A percentile compares a stretch with the other conserved stretches of the same genome.
phyloP scores from a whole-genome alignment of 2,329 filamentous ascomycete genomes.

The Fusarium nodosum region DNA sequence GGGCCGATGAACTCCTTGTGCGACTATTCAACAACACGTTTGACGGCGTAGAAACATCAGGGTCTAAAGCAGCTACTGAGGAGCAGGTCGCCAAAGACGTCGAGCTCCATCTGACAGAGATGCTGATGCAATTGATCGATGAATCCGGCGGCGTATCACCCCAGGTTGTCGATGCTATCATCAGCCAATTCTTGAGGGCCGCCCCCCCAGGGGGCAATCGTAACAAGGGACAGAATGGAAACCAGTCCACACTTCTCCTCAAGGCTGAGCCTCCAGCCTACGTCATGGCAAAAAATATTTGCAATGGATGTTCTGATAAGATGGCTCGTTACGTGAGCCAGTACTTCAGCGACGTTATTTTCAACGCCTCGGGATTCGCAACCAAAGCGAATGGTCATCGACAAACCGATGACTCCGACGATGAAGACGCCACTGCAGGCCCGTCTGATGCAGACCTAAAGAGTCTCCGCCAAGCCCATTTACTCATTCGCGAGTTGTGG shows the following conservation, averaged over 20 bases:
- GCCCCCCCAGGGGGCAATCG: constrained; percentile 76
- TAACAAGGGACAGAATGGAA: constrained; percentile 75
- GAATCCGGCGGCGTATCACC: constrained; percentile 82
- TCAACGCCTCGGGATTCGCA: constrained; percentile 80
- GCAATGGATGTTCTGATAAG: constrained; percentile 88
- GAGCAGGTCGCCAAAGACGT: constrained; percentile 93
- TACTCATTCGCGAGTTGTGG: constrained; percentile 92
- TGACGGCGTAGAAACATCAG: constrained; percentile 85
- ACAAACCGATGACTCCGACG: constrained; percentile 73
- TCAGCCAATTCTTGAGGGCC: constrained; percentile 94
- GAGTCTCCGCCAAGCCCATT: constrained; percentile 90
- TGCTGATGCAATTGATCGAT: constrained; percentile 88
- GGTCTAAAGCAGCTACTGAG: constrained; percentile 77
- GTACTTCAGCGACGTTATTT: constrained; percentile 97
- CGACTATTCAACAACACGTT: constrained; percentile 91
- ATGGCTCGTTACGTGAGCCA: constrained; percentile 96
- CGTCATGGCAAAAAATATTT: constrained; percentile 95
- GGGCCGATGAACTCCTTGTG: constrained; percentile 82
- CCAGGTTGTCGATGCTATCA: constrained; percentile 89
- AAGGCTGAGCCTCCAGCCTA: constrained; percentile 94
- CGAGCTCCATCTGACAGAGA: constrained; percentile 89
- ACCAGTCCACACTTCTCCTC: constrained; percentile 84
- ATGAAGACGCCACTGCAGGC: constrained; percentile 70
- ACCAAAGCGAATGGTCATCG: constrained; percentile 69
- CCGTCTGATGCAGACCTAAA: constrained; percentile 87